Base-by-base conservation (phyloP, 805 yeast genomes). In the Brettanomyces anomalus region DNA sequence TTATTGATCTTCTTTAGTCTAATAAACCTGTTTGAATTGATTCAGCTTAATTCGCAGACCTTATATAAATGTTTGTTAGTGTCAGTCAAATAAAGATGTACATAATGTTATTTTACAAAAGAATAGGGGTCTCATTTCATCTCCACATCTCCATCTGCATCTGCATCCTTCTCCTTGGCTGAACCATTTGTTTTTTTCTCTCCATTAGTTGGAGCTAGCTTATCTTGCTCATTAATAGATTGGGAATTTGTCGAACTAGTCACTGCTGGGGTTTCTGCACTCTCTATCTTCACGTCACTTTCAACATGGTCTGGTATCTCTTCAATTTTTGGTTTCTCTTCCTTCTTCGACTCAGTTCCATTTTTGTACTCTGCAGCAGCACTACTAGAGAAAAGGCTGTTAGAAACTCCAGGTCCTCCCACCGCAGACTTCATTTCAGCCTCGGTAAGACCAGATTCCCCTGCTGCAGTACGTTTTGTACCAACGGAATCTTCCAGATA, bases 341-440 rank as follows among this genome's bases (percentile, higher is more conserved):
- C 33, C 14, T 39, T 33, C 38, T 34, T 30, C 31, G 28, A 24
- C 28, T 11, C 28, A 24, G 6, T 11, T 24, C 28, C 28, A 24
- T 40, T 37, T 37, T 55, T 49, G 44, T 44, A 14, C 14, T 50
- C 53, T 38, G 48, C 55, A 14, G 63, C 63, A 3, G 61, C 59
- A 46, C 62, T 54, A 46, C 60, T 58, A 3, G 64, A 56, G 36
- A 61, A 60, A 20, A 57, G 41, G 6, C 49, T 45, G 8, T 51
- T 48, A 14, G 55, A 55, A n/a, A 54, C 60, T 30, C 58, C 61
- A 26, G 58, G 47, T 21, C 67, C 72, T 20, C 70, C 68, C 14
- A 64, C 70, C 1, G 71, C 71, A 26, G 67, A 68, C 42, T 66
- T 61, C 26, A 65, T 65, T 50, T 65, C 70, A 2, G 67, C 67